Conservation (phyloP, 1,284 basidiomycete genomes). For the Athelia psychrophila region DNA sequence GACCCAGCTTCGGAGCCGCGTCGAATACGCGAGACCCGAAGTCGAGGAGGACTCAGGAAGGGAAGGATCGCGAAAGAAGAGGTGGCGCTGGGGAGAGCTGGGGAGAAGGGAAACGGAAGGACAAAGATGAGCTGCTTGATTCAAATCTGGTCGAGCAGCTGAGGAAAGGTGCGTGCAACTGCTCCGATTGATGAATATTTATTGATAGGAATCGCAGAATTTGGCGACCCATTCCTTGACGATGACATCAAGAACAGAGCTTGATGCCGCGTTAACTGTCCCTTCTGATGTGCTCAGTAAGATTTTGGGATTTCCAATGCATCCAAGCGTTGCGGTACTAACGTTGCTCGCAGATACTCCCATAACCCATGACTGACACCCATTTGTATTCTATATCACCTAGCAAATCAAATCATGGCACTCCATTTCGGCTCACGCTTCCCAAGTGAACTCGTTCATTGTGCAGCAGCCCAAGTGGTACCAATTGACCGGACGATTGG, state of each 20-base stretch:
- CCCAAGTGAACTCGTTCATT: no score
- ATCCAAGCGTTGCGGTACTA: no score
- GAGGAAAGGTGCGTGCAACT: slow-evolving; percentile 32
- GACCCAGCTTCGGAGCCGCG: slow-evolving; percentile 27
- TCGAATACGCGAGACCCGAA: slow-evolving; percentile 36
- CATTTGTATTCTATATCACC: no score
- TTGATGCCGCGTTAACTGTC: neutral
- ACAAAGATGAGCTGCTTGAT: slow-evolving; percentile 39
- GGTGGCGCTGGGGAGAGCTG: slow-evolving; percentile 12
- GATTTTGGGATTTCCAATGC: no score
- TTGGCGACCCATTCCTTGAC: slow-evolving; percentile 43
- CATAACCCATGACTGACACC: no score
- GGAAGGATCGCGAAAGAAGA: slow-evolving; percentile 25
- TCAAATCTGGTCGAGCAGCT: slow-evolving; percentile 33
- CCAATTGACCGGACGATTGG: no score
- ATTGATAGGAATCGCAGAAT: slow-evolving; percentile 25
- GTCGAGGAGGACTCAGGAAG: slow-evolving; percentile 35
- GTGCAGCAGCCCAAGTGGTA: no score
- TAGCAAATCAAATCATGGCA: no score
- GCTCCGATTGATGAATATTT: neutral
- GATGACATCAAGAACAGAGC: slow-evolving; percentile 13
- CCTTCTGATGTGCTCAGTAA: neutral
- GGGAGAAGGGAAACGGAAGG: slow-evolving; percentile 25
- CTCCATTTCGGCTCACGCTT: no score
- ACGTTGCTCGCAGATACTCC: neutral